These are phyloP conservation scores for Termitomyces sp. DNA, from an alignment of 768 basidiomycete genomes.

Conservation along the genomic window DNA sequence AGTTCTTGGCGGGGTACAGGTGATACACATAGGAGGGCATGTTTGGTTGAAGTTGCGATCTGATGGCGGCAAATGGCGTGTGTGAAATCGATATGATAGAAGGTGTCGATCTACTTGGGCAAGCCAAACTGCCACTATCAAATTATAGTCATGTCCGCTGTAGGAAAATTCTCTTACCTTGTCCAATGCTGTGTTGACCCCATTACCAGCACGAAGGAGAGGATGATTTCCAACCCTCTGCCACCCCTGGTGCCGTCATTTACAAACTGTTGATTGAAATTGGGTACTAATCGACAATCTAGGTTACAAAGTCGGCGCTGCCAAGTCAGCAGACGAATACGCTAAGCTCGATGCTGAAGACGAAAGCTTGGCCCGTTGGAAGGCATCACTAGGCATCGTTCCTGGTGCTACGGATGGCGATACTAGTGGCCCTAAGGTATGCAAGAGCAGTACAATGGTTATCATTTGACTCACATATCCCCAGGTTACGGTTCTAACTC, in stretches of 20 bases:
- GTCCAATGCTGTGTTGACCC: neutral
- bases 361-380: constrained; percentile 94
- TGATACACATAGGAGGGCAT: too few relatives aligned
- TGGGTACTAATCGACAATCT: constrained; percentile 8
- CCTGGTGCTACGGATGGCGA: constrained; percentile 38
- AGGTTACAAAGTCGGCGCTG: constrained; percentile 75
- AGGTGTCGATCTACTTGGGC: neutral
- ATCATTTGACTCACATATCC: constrained; percentile 18
- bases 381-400: constrained; percentile 85
- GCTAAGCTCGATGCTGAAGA: constrained; percentile 85
- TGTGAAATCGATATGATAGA: constrained; percentile 65
- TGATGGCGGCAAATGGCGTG: constrained; percentile 47
- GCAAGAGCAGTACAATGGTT: constrained; percentile 2
- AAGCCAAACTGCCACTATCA: constrained; percentile 21
- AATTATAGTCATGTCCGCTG: constrained; percentile 46
- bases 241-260: constrained; percentile 57
- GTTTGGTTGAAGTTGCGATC: neutral
- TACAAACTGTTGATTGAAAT: neutral
- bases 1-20: too few relatives aligned
- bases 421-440: constrained; percentile 64
- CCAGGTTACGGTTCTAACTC: constrained; percentile 68
- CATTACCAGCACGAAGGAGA: constrained; percentile 52
- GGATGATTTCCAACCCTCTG: constrained; percentile 63
- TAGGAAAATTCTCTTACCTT: constrained; percentile 24
- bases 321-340: constrained; percentile 77